phyloP scores from a whole-genome alignment of 805 yeast genomes.

The Candida ipomoeae region DNA sequence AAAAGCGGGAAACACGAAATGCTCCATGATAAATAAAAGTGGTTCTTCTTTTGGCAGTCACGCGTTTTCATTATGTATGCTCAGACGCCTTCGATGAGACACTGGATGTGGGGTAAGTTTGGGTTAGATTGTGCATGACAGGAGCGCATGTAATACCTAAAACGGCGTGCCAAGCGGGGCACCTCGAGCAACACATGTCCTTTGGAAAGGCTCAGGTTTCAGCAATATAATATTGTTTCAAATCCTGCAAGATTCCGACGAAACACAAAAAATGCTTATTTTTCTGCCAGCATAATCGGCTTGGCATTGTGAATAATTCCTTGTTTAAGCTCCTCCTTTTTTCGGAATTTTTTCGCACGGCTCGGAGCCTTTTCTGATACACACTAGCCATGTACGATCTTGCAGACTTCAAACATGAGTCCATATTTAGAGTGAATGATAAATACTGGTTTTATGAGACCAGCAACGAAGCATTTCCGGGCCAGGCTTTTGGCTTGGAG shows the following conservation, averaged over 20 bases:
- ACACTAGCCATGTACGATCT: conserved; percentile 6
- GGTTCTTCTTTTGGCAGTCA: background rate
- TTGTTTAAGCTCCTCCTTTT: background rate
- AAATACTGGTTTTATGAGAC: conserved; percentile 74
- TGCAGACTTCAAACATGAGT: conserved; percentile 21
- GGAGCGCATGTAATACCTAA: background rate
- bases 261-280: background rate
- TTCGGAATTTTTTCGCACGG: background rate
- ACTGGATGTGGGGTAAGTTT: conserved; percentile 4
- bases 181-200: background rate
- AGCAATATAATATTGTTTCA: background rate
- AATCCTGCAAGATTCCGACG: background rate
- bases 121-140: conserved; percentile 1
- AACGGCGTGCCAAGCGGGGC: conserved; percentile 1
- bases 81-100: background rate
- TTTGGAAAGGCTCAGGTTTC: background rate
- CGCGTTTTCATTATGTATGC: background rate
- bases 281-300: background rate
- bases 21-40: conserved; percentile 18
- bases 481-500: conserved; percentile 72
- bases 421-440: conserved; percentile 24
- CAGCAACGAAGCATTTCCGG: conserved; percentile 71
- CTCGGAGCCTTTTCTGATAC: background rate
- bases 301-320: background rate
- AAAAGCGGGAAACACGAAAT: conserved; percentile 41